Evolutionary conservation across 306 rosid genomes (phyloP), one percentile per base, ranked within the genome.

Genomic region (Vigna mungo): DNA sequence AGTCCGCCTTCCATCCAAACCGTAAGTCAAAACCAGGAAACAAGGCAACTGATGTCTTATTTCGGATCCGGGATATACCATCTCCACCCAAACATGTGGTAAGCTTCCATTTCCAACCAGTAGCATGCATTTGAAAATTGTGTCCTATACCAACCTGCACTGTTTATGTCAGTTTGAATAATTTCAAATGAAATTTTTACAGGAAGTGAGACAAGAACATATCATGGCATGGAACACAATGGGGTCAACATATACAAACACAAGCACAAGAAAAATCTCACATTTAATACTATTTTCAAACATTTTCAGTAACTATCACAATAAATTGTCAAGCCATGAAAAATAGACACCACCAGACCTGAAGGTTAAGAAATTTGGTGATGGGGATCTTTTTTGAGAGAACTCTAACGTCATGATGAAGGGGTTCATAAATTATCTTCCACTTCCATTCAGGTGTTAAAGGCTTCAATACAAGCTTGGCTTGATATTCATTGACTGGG

Each of bases 71-170:
- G 67, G 97, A 94, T 75, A 92, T 80, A 72, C 96, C 96, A 63
- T 94, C 98, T 80, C 96, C 98, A 64, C 97, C 98, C 78, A 86
- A 90, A 89, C 96, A 95, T 13, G 98, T 89, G 13, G 93, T 87
- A 53, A 95, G 93, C 86, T 92, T 95, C 98, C 98, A 92, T 82
- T 95, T 90, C 98, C 98, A 95, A 52, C 97, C 96, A 49, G 91
- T 95, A 66, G 98, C 89, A 62, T 90, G 88, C 89, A 84, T 74
- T 80, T 86, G 92, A 85, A 92, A 95, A 84, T 85, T 95, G 83
- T 92, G 96, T 59, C 97, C 96, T 60, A 95, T 78, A 17, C 98
- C 97, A 20, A 95, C 97, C 96, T 95, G 89, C 78, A 82, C 46
- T 58, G 46, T 76, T 78, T 75, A 78, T 21, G 75, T 74, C 71